Conservation (phyloP, 2,329 filamentous ascomycete species). For the Lecanicillium sp. region DNA sequence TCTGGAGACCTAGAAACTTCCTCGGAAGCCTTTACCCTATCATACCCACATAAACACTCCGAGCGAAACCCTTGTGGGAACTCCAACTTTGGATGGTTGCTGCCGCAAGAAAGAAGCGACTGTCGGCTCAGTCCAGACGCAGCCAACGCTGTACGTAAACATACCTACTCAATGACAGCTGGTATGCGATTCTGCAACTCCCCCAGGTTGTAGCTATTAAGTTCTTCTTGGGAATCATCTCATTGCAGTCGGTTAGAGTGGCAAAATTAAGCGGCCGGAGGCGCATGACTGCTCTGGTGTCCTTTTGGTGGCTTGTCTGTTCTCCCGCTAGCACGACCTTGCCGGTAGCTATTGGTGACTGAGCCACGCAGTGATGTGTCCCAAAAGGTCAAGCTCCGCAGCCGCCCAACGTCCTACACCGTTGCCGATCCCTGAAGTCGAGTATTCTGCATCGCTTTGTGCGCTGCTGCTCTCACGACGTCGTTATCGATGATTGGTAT, state of each 20-base stretch:
- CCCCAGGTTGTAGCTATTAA: constrained; percentile 12
- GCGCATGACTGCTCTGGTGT: too few species aligned
- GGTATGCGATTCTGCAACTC: constrained; percentile 21
- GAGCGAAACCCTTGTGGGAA: constrained; percentile 14
- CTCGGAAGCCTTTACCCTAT: constrained; percentile 12
- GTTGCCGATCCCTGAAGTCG: too few species aligned
- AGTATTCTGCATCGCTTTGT: too few species aligned
- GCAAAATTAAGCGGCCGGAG: too few species aligned
- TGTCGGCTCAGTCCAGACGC: constrained; percentile 5
- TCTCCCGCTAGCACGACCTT: too few species aligned
- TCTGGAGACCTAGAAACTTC: constrained; percentile 1
- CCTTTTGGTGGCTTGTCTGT: too few species aligned
- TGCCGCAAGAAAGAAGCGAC: neutral
- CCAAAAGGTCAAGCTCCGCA: too few species aligned
- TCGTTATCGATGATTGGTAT: too few species aligned
- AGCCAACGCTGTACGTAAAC: constrained; percentile 15
- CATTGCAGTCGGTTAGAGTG: constrained; percentile 12
- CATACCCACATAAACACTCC: constrained; percentile 17
- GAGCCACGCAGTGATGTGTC: too few species aligned
- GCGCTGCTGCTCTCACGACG: too few species aligned
- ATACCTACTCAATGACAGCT: constrained; percentile 18
- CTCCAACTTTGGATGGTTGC: constrained; percentile 9
- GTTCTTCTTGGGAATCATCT: constrained; percentile 12
- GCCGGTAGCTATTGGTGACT: too few species aligned
- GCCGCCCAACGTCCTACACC: too few species aligned